A percentile compares a stretch with the other conserved stretches of the same genome.
phyloP scores from a whole-genome alignment of 805 yeast species.

The Saccharomycopsis selenospora region DNA sequence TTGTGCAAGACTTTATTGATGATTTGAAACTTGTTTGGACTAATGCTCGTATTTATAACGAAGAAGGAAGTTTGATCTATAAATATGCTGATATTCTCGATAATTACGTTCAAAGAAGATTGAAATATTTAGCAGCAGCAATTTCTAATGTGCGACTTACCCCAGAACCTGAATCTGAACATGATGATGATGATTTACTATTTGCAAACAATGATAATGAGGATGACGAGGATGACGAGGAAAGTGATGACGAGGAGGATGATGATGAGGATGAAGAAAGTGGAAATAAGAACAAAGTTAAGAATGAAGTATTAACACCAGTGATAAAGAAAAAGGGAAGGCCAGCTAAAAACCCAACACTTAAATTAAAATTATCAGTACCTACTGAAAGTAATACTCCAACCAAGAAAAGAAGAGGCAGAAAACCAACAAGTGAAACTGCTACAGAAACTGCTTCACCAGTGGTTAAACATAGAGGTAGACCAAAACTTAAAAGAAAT shows the following conservation, averaged over 20 bases:
- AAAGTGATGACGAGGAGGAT: slow-evolving; percentile 12
- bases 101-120: slow-evolving; percentile 10
- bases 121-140: slow-evolving; percentile 1
- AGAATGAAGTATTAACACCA: slow-evolving; percentile 10
- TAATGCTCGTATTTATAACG: slow-evolving; percentile 77
- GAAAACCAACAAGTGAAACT: not conserved
- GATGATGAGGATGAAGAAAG: slow-evolving; percentile 21
- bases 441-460: not conserved
- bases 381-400: not conserved
- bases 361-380: not conserved
- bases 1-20: slow-evolving; percentile 51
- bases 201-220: slow-evolving; percentile 10
- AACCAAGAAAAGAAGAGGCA: slow-evolving; percentile 3
- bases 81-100: slow-evolving; percentile 58
- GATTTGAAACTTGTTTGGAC: slow-evolving; percentile 59
- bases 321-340: slow-evolving; percentile 2
- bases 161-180: not conserved
- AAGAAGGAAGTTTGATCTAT: slow-evolving; percentile 61
- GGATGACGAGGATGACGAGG: slow-evolving; percentile 16
- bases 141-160: slow-evolving; percentile 10
- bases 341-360: not conserved
- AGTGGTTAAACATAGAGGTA: slow-evolving; percentile 10
- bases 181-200: not conserved
- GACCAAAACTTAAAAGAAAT: slow-evolving; percentile 4
- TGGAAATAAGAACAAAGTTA: slow-evolving; percentile 15